Evolutionary conservation across 2,329 filamentous ascomycete species (phyloP).

Genomic region (Leptosphaerulina australis): DNA sequence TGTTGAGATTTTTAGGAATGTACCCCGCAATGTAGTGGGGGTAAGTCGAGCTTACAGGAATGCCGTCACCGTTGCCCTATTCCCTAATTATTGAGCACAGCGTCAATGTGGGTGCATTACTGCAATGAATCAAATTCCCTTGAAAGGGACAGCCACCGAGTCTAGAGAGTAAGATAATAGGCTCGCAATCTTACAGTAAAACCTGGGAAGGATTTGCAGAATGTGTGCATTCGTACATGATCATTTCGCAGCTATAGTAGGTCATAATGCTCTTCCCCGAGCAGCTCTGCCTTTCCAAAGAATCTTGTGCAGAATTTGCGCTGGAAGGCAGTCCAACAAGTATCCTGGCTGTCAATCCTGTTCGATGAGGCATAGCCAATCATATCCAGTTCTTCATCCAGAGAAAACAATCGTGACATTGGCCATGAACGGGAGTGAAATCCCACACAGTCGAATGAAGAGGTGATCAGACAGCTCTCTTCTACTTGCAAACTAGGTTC

Average conservation of each 20-base stretch:
- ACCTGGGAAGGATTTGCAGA: neutral
- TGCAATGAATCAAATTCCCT: too few species aligned
- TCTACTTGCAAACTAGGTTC: neutral
- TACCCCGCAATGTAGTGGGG: conserved; percentile 11
- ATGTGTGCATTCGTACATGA: conserved; percentile 2
- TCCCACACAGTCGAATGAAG: neutral
- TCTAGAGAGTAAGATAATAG: neutral
- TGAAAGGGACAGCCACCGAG: too few species aligned
- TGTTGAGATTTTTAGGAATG: conserved; percentile 20
- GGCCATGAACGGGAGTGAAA: neutral
- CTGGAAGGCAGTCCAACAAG: neutral
- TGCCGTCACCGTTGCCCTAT: conserved; percentile 5
- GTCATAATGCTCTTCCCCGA: neutral
- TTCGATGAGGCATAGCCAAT: neutral
- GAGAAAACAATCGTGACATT: neutral
- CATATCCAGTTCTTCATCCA: neutral
- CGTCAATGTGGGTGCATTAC: too few species aligned
- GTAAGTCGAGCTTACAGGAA: conserved; percentile 7
- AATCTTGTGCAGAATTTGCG: neutral
- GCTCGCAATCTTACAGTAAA: neutral
- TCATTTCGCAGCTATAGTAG: conserved; percentile 2
- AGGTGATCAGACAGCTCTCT: neutral
- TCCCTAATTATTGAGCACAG: neutral
- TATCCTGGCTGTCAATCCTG: neutral
- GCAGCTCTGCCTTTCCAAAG: neutral